These are phyloP conservation scores for Blastobotrys mokoenaii DNA, from an alignment of 805 yeast genomes.

Conservation along the genomic window DNA sequence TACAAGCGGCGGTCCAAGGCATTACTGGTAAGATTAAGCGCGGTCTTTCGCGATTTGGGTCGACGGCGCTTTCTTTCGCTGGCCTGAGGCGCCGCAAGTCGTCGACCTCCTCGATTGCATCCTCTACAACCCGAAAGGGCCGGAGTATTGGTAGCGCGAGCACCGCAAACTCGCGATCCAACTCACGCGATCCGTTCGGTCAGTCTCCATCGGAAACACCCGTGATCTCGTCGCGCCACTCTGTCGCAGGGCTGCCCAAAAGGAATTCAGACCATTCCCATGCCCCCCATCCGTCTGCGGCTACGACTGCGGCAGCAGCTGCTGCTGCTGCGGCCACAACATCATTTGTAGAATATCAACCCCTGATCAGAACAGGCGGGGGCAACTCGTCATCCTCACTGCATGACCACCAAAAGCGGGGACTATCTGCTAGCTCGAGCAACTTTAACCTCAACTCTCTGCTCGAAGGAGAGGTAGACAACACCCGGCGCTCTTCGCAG, in stretches of 20 bases:
- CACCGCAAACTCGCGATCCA: conserved; percentile 1
- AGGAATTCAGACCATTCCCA: not conserved
- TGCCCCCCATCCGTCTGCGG: not conserved
- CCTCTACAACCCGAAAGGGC: conserved; percentile 1
- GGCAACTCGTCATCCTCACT: not conserved
- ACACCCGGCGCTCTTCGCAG: not conserved
- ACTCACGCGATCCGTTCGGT: conserved; percentile 2
- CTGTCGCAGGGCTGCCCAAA: too few species aligned
- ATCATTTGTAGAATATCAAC: too few species aligned
- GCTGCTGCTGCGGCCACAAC: too few species aligned
- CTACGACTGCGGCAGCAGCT: too few species aligned
- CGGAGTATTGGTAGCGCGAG: not conserved
- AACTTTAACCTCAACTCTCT: conserved; percentile 16
- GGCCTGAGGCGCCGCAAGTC: conserved; percentile 21
- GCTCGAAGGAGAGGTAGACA: conserved; percentile 9
- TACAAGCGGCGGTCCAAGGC: conserved; percentile 75
- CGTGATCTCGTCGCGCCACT: not conserved
- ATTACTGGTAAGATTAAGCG: conserved; percentile 57
- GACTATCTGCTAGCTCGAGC: conserved; percentile 10
- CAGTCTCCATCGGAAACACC: not conserved
- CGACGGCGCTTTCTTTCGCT: conserved; percentile 23
- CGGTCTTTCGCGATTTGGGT: conserved; percentile 34
- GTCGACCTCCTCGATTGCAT: conserved; percentile 10
- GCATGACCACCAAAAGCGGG: not conserved
- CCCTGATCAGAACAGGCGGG: too few species aligned